These are phyloP conservation scores for Nemophila menziesii DNA, from an alignment of 257 asterid genomes.

Conservation along the genomic window DNA sequence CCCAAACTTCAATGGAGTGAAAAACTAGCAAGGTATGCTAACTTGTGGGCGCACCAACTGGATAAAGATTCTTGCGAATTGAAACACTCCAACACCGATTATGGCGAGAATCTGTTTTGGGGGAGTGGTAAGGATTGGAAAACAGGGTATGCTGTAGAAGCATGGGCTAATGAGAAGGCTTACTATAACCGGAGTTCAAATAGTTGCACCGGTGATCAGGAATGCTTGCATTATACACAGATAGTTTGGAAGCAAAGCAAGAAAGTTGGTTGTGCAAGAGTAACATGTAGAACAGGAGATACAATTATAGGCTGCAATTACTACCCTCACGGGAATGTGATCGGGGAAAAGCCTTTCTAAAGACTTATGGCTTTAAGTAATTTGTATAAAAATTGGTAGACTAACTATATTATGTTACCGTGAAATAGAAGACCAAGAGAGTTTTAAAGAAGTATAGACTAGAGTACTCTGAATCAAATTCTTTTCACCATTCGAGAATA, in stretches of 20 bases:
- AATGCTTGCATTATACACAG: slow-evolving; percentile 16
- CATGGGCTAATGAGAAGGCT: slow-evolving; percentile 8
- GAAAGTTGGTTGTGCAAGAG: slow-evolving; percentile 13
- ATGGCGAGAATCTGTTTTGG: slow-evolving; percentile 16
- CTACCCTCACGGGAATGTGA: slow-evolving; percentile 17
- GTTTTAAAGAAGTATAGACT: neutral
- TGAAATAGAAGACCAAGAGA: neutral
- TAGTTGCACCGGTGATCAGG: slow-evolving; percentile 9
- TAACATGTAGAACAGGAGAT: slow-evolving; percentile 11
- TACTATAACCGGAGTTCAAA: slow-evolving; percentile 11
- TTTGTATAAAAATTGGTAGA: neutral
- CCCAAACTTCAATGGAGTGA: slow-evolving; percentile 15
- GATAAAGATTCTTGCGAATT: slow-evolving; percentile 8
- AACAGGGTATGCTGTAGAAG: slow-evolving; percentile 4
- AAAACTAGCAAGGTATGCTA: slow-evolving; percentile 11
- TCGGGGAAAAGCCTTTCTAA: slow-evolving; percentile 13
- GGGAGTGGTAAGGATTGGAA: slow-evolving; percentile 16
- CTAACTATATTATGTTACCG: neutral
- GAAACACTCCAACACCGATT: slow-evolving; percentile 10
- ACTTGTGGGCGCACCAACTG: slow-evolving; percentile 9
- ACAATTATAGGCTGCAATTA: slow-evolving; percentile 13
- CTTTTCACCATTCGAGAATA: neutral
- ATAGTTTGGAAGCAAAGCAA: slow-evolving; percentile 13
- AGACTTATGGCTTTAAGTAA: neutral
- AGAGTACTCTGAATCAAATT: neutral